Evolutionary conservation across 441 rosid genomes (phyloP).

Genomic region (Omphalea diandra): DNA sequence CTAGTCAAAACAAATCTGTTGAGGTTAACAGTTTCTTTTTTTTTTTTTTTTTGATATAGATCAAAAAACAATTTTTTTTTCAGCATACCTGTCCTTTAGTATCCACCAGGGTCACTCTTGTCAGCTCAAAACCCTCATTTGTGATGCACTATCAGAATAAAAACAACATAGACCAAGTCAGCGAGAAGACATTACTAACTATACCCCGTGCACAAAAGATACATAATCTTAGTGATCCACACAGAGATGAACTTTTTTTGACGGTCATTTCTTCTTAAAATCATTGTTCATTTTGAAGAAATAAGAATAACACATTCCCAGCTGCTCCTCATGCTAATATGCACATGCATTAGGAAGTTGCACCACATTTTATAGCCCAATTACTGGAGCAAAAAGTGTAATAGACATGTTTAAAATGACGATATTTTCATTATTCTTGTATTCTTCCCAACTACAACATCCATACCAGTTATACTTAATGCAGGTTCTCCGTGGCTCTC

Average conservation of each 20-base stretch:
- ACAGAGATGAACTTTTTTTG: not conserved
- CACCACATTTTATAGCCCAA: not conserved
- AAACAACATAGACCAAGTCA: constrained; percentile 12
- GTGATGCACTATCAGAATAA: constrained; percentile 64
- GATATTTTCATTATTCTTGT: not conserved
- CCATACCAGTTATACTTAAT: constrained; percentile 1
- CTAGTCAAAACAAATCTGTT: not conserved
- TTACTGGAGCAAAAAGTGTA: not conserved
- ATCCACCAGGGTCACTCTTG: constrained; percentile 89
- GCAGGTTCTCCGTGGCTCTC: not conserved
- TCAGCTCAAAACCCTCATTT: constrained; percentile 80
- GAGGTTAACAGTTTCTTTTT: not conserved
- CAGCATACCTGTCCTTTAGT: constrained; percentile 80
- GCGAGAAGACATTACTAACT: not conserved
- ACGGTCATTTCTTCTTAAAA: not conserved
- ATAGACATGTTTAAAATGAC: too few species aligned
- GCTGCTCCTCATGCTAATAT: constrained; percentile 10
- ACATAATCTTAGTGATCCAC: constrained; percentile 1
- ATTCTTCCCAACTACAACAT: constrained; percentile 2
- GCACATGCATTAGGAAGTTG: not conserved
- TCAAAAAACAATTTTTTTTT: too few species aligned
- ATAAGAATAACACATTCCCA: constrained; percentile 1
- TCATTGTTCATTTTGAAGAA: not conserved
- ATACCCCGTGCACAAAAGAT: not conserved
- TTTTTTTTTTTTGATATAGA: not conserved